Conservation (phyloP, 331 rosid species). For the Quercus lobata region DNA sequence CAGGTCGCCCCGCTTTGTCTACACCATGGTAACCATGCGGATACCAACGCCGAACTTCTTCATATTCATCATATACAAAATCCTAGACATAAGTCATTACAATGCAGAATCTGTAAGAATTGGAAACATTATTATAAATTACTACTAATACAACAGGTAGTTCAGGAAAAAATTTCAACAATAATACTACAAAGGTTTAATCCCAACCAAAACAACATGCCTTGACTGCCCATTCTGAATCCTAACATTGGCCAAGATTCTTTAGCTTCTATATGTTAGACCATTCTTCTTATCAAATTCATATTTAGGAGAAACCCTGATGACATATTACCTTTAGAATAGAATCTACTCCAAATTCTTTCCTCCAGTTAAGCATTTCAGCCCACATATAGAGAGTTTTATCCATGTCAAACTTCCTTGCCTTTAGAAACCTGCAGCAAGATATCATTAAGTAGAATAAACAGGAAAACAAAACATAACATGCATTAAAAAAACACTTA, state of each 20-base stretch:
- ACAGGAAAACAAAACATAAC: not conserved
- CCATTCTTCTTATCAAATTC: not conserved
- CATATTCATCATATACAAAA: constrained; percentile 69
- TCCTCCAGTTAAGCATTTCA: constrained; percentile 95
- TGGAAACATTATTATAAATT: constrained; percentile 15
- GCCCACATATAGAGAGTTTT: constrained; percentile 87
- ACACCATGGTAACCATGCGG: constrained; percentile 99
- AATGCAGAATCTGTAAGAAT: constrained; percentile 20
- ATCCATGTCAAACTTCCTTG: constrained; percentile 86
- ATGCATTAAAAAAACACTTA: constrained; percentile 7
- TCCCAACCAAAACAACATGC: constrained; percentile 12
- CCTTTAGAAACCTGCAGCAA: constrained; percentile 82
- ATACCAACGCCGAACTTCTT: constrained; percentile 72
- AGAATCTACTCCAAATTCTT: constrained; percentile 62
- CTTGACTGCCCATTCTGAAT: constrained; percentile 16
- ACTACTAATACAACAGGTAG: constrained; percentile 9
- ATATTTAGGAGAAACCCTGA: not conserved
- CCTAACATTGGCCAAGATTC: constrained; percentile 3
- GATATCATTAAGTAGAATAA: constrained; percentile 3
- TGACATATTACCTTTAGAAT: constrained; percentile 59
- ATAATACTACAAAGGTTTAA: constrained; percentile 1
- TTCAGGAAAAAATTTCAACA: constrained; percentile 2
- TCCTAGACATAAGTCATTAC: constrained; percentile 44
- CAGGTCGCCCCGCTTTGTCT: constrained; percentile 87
- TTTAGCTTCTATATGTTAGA: not conserved